Conservation (phyloP, 805 yeast genomes). For the Kuraishia molischiana region DNA sequence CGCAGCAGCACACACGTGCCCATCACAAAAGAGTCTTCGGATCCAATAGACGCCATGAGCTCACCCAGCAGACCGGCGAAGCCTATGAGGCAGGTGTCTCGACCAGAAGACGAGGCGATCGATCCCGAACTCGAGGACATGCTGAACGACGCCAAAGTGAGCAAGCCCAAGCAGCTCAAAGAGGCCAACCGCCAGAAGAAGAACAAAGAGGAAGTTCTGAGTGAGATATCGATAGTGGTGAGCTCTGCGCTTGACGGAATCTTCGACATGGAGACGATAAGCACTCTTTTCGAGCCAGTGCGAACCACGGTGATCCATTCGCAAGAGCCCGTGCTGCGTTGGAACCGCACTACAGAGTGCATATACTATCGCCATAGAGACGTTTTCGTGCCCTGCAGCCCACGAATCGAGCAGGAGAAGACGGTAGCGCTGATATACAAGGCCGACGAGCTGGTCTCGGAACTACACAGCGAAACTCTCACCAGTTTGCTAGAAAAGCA, state of each 20-base stretch:
- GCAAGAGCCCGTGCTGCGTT: constrained; percentile 32
- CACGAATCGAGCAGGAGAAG: constrained; percentile 31
- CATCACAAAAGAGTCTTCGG: no score
- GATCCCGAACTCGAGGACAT: constrained; percentile 11
- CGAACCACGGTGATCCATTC: not conserved
- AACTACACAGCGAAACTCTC: constrained; percentile 18
- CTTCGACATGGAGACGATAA: not conserved
- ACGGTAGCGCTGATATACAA: constrained; percentile 33
- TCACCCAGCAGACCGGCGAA: no score
- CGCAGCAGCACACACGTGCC: no score
- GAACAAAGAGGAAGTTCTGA: constrained; percentile 38
- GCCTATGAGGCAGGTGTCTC: no score
- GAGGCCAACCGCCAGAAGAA: constrained; percentile 27
- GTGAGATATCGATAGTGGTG: constrained; percentile 27
- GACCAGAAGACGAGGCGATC: no score
- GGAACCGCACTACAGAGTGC: constrained; percentile 41
- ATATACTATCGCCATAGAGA: constrained; percentile 38
- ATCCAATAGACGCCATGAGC: no score
- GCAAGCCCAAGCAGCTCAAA: constrained; percentile 11
- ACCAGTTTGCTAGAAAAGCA: constrained; percentile 13
- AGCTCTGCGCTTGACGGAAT: constrained; percentile 20
- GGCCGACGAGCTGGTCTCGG: constrained; percentile 32
- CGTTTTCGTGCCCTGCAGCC: constrained; percentile 42
- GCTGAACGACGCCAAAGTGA: constrained; percentile 10
- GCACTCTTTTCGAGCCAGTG: not conserved